Conservation (phyloP, 2,329 filamentous ascomycete species). For the Venturia oleaginea region DNA sequence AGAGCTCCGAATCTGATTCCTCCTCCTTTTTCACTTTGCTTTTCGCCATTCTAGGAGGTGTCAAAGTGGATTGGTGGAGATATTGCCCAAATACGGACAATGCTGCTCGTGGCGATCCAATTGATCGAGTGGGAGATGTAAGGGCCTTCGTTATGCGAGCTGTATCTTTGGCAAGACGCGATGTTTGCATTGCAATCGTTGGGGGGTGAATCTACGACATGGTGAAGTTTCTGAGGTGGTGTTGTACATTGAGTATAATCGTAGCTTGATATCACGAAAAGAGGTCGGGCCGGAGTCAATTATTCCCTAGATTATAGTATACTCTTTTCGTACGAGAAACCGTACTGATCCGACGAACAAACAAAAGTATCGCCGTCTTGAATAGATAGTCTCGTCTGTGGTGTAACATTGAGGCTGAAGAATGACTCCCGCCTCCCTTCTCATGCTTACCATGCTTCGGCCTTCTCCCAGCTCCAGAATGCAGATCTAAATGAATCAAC, state of each 20-base stretch:
- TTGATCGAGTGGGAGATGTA: neutral
- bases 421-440: neutral
- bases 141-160: constrained; percentile 4
- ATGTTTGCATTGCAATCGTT: constrained; percentile 13
- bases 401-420: neutral
- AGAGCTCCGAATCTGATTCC: neutral
- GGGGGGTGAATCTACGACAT: neutral
- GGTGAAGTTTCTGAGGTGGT: neutral
- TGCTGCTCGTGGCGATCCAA: neutral
- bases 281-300: neutral
- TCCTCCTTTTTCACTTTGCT: neutral
- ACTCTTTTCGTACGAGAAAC: neutral
- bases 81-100: neutral
- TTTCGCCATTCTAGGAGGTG: neutral
- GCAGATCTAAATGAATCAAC: neutral
- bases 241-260: neutral
- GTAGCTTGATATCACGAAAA: neutral
- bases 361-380: neutral
- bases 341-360: neutral
- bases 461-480: neutral
- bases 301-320: neutral
- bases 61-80: neutral
- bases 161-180: constrained; percentile 14
- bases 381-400: neutral
- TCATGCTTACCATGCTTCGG: neutral